phyloP scores from a whole-genome alignment of 768 basidiomycete species.

The Russula emetica region DNA sequence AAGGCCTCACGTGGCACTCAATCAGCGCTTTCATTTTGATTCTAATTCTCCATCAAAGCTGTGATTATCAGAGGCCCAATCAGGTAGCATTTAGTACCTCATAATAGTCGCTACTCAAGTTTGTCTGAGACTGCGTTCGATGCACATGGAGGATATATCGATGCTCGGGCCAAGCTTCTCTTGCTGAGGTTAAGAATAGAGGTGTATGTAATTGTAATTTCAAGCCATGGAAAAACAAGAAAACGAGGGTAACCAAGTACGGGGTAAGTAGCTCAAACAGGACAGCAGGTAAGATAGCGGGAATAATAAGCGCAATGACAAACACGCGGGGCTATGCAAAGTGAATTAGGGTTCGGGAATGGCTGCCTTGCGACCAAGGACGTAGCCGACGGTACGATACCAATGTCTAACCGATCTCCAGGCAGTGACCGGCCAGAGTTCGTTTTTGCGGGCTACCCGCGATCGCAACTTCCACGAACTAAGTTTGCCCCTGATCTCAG shows the following conservation, averaged over 20 bases:
- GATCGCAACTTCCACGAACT: constrained; percentile 4
- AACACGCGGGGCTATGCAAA: not conserved
- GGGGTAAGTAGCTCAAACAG: not conserved
- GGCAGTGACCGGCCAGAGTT: not conserved
- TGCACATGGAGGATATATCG: no score
- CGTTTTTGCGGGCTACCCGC: not conserved
- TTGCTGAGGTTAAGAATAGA: not conserved
- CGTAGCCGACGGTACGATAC: not conserved
- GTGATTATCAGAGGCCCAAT: no score
- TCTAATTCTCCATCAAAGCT: no score
- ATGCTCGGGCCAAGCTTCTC: no score
- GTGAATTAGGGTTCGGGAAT: not conserved
- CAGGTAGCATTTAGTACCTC: no score
- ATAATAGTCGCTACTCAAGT: no score
- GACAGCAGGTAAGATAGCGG: not conserved
- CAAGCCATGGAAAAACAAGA: not conserved
- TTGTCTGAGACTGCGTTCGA: no score
- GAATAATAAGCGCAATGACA: not conserved
- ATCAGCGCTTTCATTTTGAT: no score
- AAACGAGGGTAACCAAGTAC: not conserved
- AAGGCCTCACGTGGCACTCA: no score
- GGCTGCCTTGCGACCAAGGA: not conserved
- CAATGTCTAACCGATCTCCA: not conserved
- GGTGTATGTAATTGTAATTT: not conserved
- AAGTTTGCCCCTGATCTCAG: not conserved